These are phyloP conservation scores for Climacium dendroides DNA, from an alignment of 225 moss, liverwort and hornwort genomes.

Conservation along the genomic window DNA sequence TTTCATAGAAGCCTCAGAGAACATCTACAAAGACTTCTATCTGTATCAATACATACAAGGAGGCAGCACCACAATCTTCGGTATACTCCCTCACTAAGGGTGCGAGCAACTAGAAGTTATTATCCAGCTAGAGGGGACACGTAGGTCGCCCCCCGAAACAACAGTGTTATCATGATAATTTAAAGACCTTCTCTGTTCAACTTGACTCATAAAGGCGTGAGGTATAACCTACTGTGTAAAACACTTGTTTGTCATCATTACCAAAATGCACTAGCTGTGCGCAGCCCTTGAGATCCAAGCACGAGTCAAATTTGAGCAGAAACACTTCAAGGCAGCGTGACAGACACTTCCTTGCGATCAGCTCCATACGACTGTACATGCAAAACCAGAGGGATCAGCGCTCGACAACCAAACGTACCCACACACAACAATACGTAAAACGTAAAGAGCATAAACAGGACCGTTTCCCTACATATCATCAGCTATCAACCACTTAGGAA, in stretches of 20 bases:
- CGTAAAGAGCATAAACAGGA: not conserved
- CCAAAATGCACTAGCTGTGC: not conserved
- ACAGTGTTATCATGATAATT: not conserved
- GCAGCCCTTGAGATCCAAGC: not conserved
- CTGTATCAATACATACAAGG: not conserved
- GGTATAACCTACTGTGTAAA: not conserved
- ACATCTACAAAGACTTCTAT: not conserved
- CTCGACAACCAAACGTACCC: not conserved
- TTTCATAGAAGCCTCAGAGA: not conserved
- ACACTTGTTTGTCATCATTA: conserved; percentile 6
- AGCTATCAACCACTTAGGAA: not conserved
- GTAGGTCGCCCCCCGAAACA: not conserved
- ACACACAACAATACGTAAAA: not conserved
- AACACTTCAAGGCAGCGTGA: conserved; percentile 46
- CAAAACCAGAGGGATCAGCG: not conserved
- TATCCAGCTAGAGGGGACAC: not conserved
- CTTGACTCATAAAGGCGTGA: not conserved
- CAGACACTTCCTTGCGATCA: conserved; percentile 55
- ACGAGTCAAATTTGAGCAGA: not conserved
- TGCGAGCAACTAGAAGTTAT: not conserved
- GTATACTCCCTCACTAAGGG: not conserved
- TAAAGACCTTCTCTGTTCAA: not conserved
- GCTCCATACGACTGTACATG: conserved; percentile 51
- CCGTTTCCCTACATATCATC: not conserved
- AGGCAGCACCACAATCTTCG: not conserved